Base-by-base conservation (phyloP, 2,329 filamentous ascomycete species). In the Trichothecium roseum region DNA sequence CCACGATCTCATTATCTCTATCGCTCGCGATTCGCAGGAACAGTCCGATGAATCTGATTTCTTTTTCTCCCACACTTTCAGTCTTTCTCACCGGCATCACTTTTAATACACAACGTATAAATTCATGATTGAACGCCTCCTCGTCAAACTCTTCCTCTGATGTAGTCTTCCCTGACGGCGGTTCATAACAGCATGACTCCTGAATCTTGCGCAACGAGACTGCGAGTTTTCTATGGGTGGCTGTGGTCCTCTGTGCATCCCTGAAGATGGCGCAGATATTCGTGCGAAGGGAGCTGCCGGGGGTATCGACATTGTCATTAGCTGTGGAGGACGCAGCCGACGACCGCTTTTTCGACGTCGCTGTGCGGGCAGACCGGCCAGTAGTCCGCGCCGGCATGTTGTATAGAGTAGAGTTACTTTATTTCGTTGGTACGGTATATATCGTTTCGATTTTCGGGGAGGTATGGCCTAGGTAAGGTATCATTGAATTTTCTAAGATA, bases 121-220 rank as follows among this genome's bases (percentile, higher is more conserved):
- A 78, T 56, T 98, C 89, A 18, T 69, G 64, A 50, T 91, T 94
- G 64, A 98, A 96, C 39, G 91, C 81, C 33, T 80, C 73, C 55
- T 94, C 87, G 30, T 85, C 79, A 42, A 88, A 84, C 9, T 86
- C 81, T 45, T 78, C 72, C 9, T 70, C 63, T 9, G 66, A 55
- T 4, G 55, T 46, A 50, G 72, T 73, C 42, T 69, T 74, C 18
- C 61, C 60, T 42, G 58, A 67, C 24, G 60, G 66, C 14, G 66
- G 74, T 46, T 79, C 75, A 48, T 80, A 80, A 52, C 74, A 79
- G 62, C 86, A 94, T 27, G 80, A 69, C 54, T 95, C 89, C 51
- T 96, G 89, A 30, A 94, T 73, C 59, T 94, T 95, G 43, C 89
- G 78, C 41, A 98, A 64, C 34, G 79, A 87, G 40, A 95, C 83